A percentile compares a stretch with the other conserved stretches of the same genome.
Evolutionary conservation across 164 flowering plant species (phyloP).

Genomic region (Litsea cubeba): DNA sequence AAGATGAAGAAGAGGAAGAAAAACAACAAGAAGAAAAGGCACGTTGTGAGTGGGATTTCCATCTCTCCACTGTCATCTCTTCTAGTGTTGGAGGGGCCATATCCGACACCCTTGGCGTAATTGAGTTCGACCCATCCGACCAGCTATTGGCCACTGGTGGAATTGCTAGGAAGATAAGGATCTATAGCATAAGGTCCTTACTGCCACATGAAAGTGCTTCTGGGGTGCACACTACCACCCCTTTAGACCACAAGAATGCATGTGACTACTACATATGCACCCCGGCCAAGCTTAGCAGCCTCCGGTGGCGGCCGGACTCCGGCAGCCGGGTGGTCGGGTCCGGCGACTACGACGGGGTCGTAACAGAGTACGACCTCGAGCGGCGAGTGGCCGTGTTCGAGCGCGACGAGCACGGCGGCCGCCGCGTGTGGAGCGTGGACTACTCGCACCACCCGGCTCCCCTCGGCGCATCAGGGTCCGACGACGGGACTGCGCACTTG

Average conservation of each 20-base stretch:
- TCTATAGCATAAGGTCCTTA: conserved; percentile 30
- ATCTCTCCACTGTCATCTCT: conserved; percentile 40
- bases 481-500: conserved; percentile 64
- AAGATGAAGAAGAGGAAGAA: conserved; percentile 11
- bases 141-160: conserved; percentile 59
- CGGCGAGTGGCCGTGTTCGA: conserved; percentile 44
- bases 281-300: conserved; percentile 73
- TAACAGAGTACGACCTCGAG: conserved; percentile 67
- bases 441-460: conserved; percentile 37
- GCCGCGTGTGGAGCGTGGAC: conserved; percentile 72
- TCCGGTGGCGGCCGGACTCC: conserved; percentile 55
- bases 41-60: conserved; percentile 57
- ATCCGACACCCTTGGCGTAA: conserved; percentile 50
- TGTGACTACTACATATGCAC: conserved; percentile 52
- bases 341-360: conserved; percentile 77
- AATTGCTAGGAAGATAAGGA: conserved; percentile 59
- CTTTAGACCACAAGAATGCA: conserved; percentile 31
- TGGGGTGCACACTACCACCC: neutral
- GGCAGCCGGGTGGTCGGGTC: conserved; percentile 40
- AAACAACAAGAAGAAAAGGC: conserved; percentile 26
- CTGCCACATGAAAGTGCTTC: conserved; percentile 5
- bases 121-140: conserved; percentile 57
- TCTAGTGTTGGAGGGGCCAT: conserved; percentile 13
- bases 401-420: conserved; percentile 77
- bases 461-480: conserved; percentile 65